Percentiles rank a stretch among this genome's conserved stretches.
phyloP scores from a whole-genome alignment of 2,329 filamentous ascomycete genomes.

The Epichloe festucae region DNA sequence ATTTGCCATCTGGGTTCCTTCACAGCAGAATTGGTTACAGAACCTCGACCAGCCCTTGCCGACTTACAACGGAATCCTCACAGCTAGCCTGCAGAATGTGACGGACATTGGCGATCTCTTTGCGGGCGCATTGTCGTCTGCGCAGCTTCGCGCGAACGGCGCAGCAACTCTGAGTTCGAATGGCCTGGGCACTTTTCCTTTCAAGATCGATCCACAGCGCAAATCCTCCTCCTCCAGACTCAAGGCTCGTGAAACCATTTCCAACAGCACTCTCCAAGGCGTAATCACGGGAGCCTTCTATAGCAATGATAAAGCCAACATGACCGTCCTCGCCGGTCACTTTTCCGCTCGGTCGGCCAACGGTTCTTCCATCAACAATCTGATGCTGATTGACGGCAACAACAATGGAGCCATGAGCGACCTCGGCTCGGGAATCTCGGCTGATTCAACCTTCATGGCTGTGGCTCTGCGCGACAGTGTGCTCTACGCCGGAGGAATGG shows the following conservation, averaged over 20 bases:
- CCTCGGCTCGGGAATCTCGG: slow-evolving; percentile 50
- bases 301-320: slow-evolving; percentile 53
- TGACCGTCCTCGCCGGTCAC: slow-evolving; percentile 79
- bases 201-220: slow-evolving; percentile 35
- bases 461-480: slow-evolving; percentile 53
- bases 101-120: slow-evolving; percentile 54
- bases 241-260: slow-evolving; percentile 33
- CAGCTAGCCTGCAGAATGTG: slow-evolving; percentile 52
- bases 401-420: slow-evolving; percentile 55
- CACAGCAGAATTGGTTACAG: slow-evolving; percentile 73
- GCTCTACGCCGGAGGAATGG: slow-evolving; percentile 70
- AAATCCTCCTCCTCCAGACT: slow-evolving; percentile 19
- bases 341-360: slow-evolving; percentile 61
- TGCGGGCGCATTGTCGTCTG: slow-evolving; percentile 70
- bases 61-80: slow-evolving; percentile 59
- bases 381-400: slow-evolving; percentile 71
- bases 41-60: slow-evolving; percentile 56
- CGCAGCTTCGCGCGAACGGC: slow-evolving; percentile 59
- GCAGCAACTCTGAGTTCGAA: slow-evolving; percentile 50
- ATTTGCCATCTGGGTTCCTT: slow-evolving; percentile 87
- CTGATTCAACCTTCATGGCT: slow-evolving; percentile 62
- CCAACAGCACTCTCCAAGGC: slow-evolving; percentile 39
- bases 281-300: slow-evolving; percentile 75
- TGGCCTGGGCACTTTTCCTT: slow-evolving; percentile 41
- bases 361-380: slow-evolving; percentile 61